These are phyloP conservation scores for Trichosporon sp. DNA, from an alignment of 1,284 basidiomycete genomes.

Conservation along the genomic window DNA sequence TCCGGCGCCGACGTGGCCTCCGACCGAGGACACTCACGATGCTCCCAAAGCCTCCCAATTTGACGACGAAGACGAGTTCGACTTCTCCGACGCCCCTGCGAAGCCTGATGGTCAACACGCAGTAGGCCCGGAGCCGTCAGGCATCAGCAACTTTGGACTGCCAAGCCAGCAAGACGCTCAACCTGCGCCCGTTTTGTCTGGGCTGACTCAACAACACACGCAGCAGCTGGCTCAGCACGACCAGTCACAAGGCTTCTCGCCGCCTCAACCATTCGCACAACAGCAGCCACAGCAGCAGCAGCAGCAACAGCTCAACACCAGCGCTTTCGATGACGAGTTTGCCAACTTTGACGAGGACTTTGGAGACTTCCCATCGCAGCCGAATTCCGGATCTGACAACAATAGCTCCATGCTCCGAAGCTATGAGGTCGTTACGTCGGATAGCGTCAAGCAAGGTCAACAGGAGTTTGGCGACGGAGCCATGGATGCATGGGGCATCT, in stretches of 20 bases:
- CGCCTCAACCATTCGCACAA: neutral
- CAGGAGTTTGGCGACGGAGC: neutral
- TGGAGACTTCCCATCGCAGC: slow-evolving; percentile 23
- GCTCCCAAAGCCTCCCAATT: slow-evolving; percentile 49
- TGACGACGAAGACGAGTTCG: slow-evolving; percentile 81
- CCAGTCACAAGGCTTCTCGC: neutral
- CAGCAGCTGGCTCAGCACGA: neutral
- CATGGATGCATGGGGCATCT: slow-evolving; percentile 27
- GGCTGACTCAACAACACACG: neutral
- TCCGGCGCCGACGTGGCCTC: too few relatives aligned
- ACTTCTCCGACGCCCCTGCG: slow-evolving; percentile 59
- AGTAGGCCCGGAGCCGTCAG: too few relatives aligned
- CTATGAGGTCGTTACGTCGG: slow-evolving; percentile 39
- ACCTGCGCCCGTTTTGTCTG: neutral
- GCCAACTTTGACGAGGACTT: slow-evolving; percentile 52
- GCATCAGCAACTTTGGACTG: neutral
- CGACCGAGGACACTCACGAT: neutral
- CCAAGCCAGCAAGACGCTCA: neutral
- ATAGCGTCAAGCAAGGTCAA: neutral
- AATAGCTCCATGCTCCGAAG: slow-evolving; percentile 26
- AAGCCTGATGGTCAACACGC: slow-evolving; percentile 5
- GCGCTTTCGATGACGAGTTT: slow-evolving; percentile 45
- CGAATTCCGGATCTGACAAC: slow-evolving; percentile 22
- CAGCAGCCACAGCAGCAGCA: slow-evolving; percentile 1
- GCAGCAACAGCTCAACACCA: neutral